Evolutionary conservation across 129 eudicot genomes (phyloP), one percentile per base, ranked within the genome.

Genomic region (Tagetes erecta): DNA sequence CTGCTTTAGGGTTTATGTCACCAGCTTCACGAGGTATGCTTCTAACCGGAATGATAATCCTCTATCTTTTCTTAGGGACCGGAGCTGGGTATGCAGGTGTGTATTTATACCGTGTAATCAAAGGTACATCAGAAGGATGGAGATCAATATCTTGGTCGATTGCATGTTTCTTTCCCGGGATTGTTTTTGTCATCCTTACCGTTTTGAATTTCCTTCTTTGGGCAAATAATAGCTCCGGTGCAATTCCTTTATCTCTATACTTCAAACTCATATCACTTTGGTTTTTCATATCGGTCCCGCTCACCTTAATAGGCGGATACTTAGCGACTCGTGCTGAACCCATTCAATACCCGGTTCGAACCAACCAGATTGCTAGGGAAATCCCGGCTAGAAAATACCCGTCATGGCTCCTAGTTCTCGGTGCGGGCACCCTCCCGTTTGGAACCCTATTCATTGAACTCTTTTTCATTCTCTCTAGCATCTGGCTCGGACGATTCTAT

Each of bases 401-500:
- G 6, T 87, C 92, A 58, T 87, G 92, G 92, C 88, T 87, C 27
- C 88, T 87, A 12, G 86, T 87, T 79, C 86, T 87, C 70, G 88
- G 92, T 76, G 92, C 92, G 35, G 92, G 92, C n/a, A 84, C 92
- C 55, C 88, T 87, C 46, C 92, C 92, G 13, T 87, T 87, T 70
- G 92, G 92, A 73, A 87, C 92, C 76, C 85, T 87, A 1, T 87
- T 87, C 37, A 87, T 87, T 35, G 88, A 87, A 55, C 86, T 87
- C 20, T 87, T 87, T 78, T 84, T 84, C 83, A 87, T 87, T 63
- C 92, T 84, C 30, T 81, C 92, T 14, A 87, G 92, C 77, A 87
- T 87, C 53, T 67, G 67, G 69, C 57, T 73, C n/a, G 68, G 67
- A 31, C 45, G 77, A 60, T 73, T 58, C 69, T 73, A 73, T 44